Percentiles rank a stretch among this genome's conserved stretches.
phyloP scores from a whole-genome alignment of 371 early-diverging fungal genomes.

The Saksenaea oblongispora region DNA sequence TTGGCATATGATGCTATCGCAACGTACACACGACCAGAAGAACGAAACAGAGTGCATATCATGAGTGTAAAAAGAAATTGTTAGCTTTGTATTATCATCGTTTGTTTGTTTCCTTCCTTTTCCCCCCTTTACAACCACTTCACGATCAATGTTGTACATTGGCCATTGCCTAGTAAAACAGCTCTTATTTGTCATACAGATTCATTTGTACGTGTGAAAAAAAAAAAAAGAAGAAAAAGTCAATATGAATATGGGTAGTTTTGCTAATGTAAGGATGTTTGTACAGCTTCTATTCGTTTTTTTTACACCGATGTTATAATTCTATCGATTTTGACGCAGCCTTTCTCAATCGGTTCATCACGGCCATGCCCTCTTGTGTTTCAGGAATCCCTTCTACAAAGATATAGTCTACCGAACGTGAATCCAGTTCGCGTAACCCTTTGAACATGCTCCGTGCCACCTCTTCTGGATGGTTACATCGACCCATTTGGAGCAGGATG shows the following conservation, averaged over 20 bases:
- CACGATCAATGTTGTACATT: background rate
- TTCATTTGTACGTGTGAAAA: background rate
- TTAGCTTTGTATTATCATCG: conserved; percentile 1
- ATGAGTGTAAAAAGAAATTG: background rate
- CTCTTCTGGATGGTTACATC: conserved; percentile 55
- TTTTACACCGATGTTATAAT: background rate
- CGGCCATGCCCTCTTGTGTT: conserved; percentile 87
- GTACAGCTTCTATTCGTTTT: background rate
- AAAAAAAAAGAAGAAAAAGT: background rate
- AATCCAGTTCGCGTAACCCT: conserved; percentile 84
- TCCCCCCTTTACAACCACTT: background rate
- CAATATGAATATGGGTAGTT: background rate
- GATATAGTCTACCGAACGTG: conserved; percentile 70
- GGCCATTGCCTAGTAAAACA: background rate
- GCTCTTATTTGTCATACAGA: background rate
- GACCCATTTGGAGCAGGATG: conserved; percentile 42
- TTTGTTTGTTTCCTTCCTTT: background rate
- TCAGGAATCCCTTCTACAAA: conserved; percentile 90
- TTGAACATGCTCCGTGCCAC: conserved; percentile 85
- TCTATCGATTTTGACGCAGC: conserved; percentile 75
- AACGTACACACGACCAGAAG: conserved; percentile 2
- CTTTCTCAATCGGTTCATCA: conserved; percentile 97
- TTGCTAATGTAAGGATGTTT: background rate
- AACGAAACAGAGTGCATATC: background rate
- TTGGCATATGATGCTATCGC: conserved; percentile 28